Evolutionary conservation across 176 grass and related monocot genomes (phyloP), one percentile per base, ranked within the genome.

Genomic region (Cymbopogon citratus): DNA sequence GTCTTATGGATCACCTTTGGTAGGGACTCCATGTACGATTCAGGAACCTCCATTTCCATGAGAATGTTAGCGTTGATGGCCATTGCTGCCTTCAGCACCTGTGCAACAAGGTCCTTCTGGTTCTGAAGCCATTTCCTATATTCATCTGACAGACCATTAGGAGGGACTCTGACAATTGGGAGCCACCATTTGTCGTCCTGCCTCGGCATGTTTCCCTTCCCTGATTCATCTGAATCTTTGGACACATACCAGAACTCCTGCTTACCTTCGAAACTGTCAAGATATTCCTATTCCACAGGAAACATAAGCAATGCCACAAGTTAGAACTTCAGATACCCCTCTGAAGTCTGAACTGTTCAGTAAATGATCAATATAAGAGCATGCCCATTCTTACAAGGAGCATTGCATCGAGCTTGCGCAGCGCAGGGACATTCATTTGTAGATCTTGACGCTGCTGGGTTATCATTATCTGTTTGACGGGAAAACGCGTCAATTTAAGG

Each of bases 181-280:
- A 96, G 85, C 93, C 93, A 96, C 93, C 93, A 96, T 36, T 92
- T 96, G 73, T 96, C 88, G 49, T 87, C 88, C 52, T 92, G 83
- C 88, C 72, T 88, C 1, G 66, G 66, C 24, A 71, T 10, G 68
- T 34, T 81, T 2, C 80, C 44, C 73, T 88, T 91, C 52, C 90
- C 86, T 0, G 85, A 88, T 46, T 88, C 76, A 56, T 87, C 62
- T 18, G 67, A 65, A 66, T 91, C 83, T 83, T 87, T 97, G 8
- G 67, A 80, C 24, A 83, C 86, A 18, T 97, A 97, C 94, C 91
- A 89, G 43, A 93, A 97, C 77, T 97, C 91, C 49, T 84, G 88
- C 13, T 83, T 71, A 21, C 80, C 88, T 60, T 85, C 44, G 38
- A 92, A 97, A 43, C 73, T 85, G 40, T 93, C 94, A 12, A 97